phyloP scores from a whole-genome alignment of 352 stramenopile species.

The Poterioochromonas sp. region DNA sequence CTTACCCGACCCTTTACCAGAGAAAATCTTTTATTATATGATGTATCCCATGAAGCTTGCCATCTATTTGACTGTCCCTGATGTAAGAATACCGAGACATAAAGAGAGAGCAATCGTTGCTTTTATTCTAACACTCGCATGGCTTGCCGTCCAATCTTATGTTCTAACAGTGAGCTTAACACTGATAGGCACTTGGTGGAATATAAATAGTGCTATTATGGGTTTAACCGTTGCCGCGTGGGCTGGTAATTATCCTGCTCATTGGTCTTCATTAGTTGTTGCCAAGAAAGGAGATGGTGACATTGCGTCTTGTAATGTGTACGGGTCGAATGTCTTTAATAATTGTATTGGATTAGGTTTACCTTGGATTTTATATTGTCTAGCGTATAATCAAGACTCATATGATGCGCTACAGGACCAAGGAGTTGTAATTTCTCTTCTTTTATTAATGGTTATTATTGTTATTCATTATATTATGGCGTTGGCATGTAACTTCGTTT shows the following conservation, averaged over 20 bases:
- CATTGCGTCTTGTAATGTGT: neutral
- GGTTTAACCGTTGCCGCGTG: neutral
- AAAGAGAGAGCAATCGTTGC: neutral
- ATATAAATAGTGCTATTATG: constrained; percentile 4
- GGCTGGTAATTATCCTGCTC: neutral
- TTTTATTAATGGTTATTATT: neutral
- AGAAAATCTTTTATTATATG: neutral
- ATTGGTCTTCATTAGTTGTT: constrained; percentile 11
- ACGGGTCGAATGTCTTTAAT: constrained; percentile 20
- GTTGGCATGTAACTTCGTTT: neutral
- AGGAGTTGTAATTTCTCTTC: neutral
- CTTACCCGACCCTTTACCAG: too few relatives aligned
- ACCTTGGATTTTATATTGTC: neutral
- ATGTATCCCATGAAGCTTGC: neutral
- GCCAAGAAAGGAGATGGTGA: neutral
- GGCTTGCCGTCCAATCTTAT: constrained; percentile 10
- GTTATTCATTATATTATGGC: constrained; percentile 2
- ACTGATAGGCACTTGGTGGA: neutral
- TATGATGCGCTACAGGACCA: constrained; percentile 3
- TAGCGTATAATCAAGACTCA: neutral
- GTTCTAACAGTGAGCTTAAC: neutral
- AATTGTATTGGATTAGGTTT: constrained; percentile 3
- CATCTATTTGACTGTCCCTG: neutral
- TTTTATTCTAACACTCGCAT: neutral
- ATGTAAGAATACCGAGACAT: neutral